Evolutionary conservation across 75 land plant species (phyloP), one percentile per base, ranked within the genome.

Genomic region (Ceratopteris richardii): DNA sequence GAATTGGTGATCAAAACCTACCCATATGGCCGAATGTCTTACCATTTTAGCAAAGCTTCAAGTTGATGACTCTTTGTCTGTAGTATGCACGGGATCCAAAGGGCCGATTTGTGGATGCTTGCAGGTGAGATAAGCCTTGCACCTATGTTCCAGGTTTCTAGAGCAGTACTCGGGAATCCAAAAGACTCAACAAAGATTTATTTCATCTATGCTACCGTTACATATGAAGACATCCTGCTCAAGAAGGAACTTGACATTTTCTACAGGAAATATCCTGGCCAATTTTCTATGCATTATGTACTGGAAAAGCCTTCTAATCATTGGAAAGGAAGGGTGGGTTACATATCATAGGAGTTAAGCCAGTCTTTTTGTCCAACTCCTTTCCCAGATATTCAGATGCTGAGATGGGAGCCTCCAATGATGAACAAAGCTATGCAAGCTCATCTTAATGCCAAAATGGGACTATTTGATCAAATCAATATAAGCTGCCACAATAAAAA

Each of bases 381-480:
- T 13, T 82, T 83, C 20, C 28, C 73, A 37, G 94, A 85, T 58
- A 75, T 88, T 60, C 83, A 90, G 96, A 74, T 90, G 31, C 64
- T 90, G 65, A 73, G 97, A 39, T 91, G 97, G 62, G 97, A 93
- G 19, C 97, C 97, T 7, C 97, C 88, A 42, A 82, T 82, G 12
- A 91, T 91, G 97, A 91, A 91, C 83, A 87, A 84, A 75, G 97
- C 93, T 51, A 87, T 91, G 83, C 78, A 75, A 22, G 79, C 58
- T 44, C 83, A 87, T 66, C 80, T 84, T 54, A 86, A 91, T 31
- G 81, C 60, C n/a, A n/a, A n/a, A n/a, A n/a, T n/a, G n/a, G n/a
- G n/a, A n/a, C n/a, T n/a, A n/a, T n/a, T n/a, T n/a, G n/a, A n/a
- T n/a, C n/a, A n/a, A n/a, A n/a, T n/a, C n/a, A n/a, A n/a, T n/a